Evolutionary conservation across 345 rosid genomes (phyloP), one percentile per base, ranked within the genome.

Genomic region (Gossypium australe): DNA sequence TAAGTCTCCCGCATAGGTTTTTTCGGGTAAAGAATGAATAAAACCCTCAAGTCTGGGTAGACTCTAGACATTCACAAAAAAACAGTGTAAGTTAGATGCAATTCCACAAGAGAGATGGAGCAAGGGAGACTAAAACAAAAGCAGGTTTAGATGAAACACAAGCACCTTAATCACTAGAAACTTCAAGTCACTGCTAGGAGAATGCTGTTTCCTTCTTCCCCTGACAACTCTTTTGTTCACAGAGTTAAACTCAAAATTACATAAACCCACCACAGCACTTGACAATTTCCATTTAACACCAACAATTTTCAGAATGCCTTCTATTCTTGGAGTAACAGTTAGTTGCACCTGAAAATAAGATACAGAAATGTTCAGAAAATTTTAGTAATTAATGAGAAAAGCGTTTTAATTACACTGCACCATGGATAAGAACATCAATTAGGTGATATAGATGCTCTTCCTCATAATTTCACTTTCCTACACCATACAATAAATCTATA

Each of bases 271-370:
- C 25, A 93, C 85, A 51, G 92, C 93, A 78, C 92, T 92, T 66
- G 94, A 90, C 69, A 95, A 73, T 82, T 89, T 89, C 99, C 99
- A 95, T 80, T 91, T 88, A 66, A 95, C 89, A 61, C 99, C 99
- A 20, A 87, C 85, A 84, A 95, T 86, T 82, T 84, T 95, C 60
- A 95, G 89, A 81, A 73, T 78, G 79, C 99, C 98, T 91, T 93
- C 99, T 55, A 82, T 86, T 68, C 72, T 82, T 27, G 99, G 94
- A 78, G 92, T 95, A 70, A 95, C 98, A 20, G 85, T 85, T 49
- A 93, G 89, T 85, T 90, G 89, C 80, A 93, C 97, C 99, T 95
- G 85, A 58, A 77, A 75, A 61, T 62, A 8, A 52, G 62, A 75
- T 62, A 27, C 57, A 75, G 17, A 38, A 49, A 57, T 27, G 18